Evolutionary conservation across 108 stramenopile genomes (phyloP), one percentile per base, ranked within the genome.

Genomic region (Skeletonema marinoi): DNA sequence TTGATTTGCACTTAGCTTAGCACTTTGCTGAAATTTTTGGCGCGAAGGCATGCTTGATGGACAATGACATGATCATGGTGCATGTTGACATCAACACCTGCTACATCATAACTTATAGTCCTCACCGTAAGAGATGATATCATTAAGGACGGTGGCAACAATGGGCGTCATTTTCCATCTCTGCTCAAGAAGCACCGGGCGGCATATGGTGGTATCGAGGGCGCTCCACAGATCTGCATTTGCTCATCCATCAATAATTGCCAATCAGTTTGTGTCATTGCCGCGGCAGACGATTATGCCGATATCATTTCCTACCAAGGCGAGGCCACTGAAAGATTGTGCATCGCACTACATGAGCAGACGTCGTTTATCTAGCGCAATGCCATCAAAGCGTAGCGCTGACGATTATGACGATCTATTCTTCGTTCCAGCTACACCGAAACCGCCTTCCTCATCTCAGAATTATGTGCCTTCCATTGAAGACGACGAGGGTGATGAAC

Each of bases 351-450:
- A 2, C 16, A 29, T 5, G 54, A 19, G 9, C 25, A 25, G 54
- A 7, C 25, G 25, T 25, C 54, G 19, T 56, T 25, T 56, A 25
- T 25, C 2, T 1, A 56, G 19, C 7, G 19, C 54, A 10, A 21
- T 56, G 21, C 54, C 21, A 56, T 33, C 58, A 60, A 71, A 30
- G 19, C 56, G 70, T 32, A 59, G 36, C 29, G 70, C 59, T 11
- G 51, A 71, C 11, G 70, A 71, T 41, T 71, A 71, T 16, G 70
- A 71, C 21, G 60, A 60, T 60, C 5, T 16, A 48, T 60, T 71
- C 2, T 71, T 71, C 31, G 38, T 42, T 14, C 59, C 70, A 60
- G 58, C 51, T 11, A 56, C 54, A 56, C 54, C 54, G 25, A 56
- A 21, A 17, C n/a, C 70, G 32, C n/a, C 70, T 19, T 32, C 32